Conservation (phyloP, 129 eudicot genomes). For the Saussurea involucrata region DNA sequence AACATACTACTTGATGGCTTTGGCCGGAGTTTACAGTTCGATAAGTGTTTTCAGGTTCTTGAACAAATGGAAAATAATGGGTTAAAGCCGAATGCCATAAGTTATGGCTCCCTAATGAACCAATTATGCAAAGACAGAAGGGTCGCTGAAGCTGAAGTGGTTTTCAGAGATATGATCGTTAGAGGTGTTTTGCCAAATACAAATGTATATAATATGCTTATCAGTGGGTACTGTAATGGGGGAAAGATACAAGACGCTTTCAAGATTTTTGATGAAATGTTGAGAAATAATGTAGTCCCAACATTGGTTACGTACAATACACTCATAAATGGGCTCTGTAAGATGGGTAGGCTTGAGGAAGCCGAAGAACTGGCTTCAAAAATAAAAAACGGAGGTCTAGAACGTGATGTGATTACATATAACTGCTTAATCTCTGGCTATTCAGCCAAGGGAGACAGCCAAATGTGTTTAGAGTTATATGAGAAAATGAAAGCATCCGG, state of each 20-base stretch:
- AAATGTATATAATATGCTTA: conserved; percentile 22
- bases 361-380: conserved; percentile 17
- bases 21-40: conserved; percentile 20
- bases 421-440: conserved; percentile 19
- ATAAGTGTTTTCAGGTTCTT: conserved; percentile 23
- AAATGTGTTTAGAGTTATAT: conserved; percentile 13
- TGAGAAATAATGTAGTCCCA: conserved; percentile 5
- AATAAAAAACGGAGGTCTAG: conserved; percentile 9
- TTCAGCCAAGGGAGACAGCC: conserved; percentile 8
- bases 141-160: conserved; percentile 24
- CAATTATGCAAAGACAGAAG: conserved; percentile 20
- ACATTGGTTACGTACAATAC: conserved; percentile 17
- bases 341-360: conserved; percentile 15
- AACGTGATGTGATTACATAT: conserved; percentile 19
- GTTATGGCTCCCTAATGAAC: conserved; percentile 19
- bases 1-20: conserved; percentile 24
- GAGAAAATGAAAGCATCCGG: conserved; percentile 22
- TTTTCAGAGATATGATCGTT: conserved; percentile 13
- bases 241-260: conserved; percentile 28
- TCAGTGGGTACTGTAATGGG: conserved; percentile 12
- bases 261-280: conserved; percentile 13
- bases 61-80: conserved; percentile 22
- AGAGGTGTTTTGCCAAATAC: conserved; percentile 27
- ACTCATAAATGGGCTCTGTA: conserved; percentile 19
- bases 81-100: conserved; percentile 19